Conservation (phyloP, 768 basidiomycete species). For the Porphyrellus cyaneotinctus region DNA sequence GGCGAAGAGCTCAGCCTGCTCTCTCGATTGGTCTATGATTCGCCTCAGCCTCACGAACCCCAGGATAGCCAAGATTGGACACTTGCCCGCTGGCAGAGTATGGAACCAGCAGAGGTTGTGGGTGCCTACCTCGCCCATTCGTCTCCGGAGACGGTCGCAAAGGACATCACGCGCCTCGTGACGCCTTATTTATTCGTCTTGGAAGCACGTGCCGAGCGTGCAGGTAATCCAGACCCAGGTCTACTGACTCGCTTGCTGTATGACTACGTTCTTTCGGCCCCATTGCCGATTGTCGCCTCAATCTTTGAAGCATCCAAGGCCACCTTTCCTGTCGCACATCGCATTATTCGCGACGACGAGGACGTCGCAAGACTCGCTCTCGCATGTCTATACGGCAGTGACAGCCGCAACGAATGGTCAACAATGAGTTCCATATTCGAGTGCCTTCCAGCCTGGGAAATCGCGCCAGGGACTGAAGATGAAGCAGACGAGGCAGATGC, state of each 20-base stretch:
- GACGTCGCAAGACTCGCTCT: constrained; percentile 85
- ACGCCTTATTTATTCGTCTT: constrained; percentile 92
- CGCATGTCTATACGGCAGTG: constrained; percentile 82
- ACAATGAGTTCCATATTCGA: constrained; percentile 93
- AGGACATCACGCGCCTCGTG: constrained; percentile 72
- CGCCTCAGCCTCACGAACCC: constrained; percentile 42
- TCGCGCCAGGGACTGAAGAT: constrained; percentile 49
- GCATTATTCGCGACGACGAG: constrained; percentile 77
- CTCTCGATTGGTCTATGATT: constrained; percentile 83
- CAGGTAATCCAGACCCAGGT: constrained; percentile 62
- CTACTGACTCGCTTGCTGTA: constrained; percentile 65
- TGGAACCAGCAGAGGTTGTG: constrained; percentile 64
- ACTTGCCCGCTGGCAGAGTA: constrained; percentile 63
- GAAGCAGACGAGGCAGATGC: constrained; percentile 77
- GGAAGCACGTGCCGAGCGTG: constrained; percentile 81
- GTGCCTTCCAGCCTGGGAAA: constrained; percentile 90
- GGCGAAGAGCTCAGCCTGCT: constrained; percentile 92
- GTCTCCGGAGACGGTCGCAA: constrained; percentile 56
- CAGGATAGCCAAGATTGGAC: constrained; percentile 65
- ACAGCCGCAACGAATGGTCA: constrained; percentile 66
- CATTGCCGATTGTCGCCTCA: constrained; percentile 63
- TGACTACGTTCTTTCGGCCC: constrained; percentile 65
- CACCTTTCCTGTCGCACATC: constrained; percentile 62
- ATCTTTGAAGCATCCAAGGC: constrained; percentile 93
- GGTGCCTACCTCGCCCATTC: constrained; percentile 74